Conservation (phyloP, 768 basidiomycete species). For the Candolleomyces efflorescens region DNA sequence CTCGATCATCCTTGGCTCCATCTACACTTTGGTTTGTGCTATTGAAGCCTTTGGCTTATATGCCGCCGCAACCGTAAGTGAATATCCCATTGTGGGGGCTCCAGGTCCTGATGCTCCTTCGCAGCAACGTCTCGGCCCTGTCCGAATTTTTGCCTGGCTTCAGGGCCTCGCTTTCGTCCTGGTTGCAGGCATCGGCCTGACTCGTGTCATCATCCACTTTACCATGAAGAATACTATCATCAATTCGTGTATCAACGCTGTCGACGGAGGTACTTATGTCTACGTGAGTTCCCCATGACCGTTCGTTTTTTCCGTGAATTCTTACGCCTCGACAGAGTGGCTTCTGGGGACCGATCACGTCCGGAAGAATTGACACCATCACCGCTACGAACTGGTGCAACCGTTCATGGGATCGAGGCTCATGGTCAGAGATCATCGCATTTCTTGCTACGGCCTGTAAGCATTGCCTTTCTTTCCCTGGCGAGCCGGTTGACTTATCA, state of each 20-base stretch:
- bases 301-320: neutral
- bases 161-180: constrained; percentile 44
- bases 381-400: constrained; percentile 51
- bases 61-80: constrained; percentile 47
- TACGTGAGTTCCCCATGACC: constrained; percentile 27
- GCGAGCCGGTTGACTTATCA: neutral
- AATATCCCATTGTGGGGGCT: neutral
- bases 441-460: constrained; percentile 57
- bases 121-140: constrained; percentile 51
- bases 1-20: constrained; percentile 54
- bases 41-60: constrained; percentile 44
- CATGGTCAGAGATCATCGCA: constrained; percentile 63
- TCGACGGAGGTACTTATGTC: constrained; percentile 29
- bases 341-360: constrained; percentile 46
- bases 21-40: constrained; percentile 42
- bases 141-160: constrained; percentile 54
- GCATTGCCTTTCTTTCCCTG: constrained; percentile 16
- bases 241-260: constrained; percentile 43
- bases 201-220: constrained; percentile 63
- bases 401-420: constrained; percentile 54
- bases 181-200: constrained; percentile 46
- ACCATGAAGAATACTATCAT: constrained; percentile 64
- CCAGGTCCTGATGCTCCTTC: neutral
- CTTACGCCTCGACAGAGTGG: constrained; percentile 34
- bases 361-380: constrained; percentile 22